phyloP scores from a whole-genome alignment of 176 grass and related monocot genomes.

The Microstegium vimineum region DNA sequence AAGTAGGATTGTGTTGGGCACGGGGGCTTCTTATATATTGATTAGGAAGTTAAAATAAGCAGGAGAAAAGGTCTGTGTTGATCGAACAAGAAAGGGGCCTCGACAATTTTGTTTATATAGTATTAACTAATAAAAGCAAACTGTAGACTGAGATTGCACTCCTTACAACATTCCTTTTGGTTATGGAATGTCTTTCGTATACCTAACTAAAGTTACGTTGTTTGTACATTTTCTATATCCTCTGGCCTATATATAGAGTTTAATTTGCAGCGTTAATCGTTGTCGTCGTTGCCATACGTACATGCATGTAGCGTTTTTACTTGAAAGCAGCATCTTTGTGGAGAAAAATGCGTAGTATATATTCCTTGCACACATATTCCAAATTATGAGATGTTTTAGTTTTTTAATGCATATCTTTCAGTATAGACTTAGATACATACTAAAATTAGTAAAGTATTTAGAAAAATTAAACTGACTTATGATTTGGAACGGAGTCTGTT shows the following conservation, averaged over 20 bases:
- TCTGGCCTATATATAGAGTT: neutral
- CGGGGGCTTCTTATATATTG: neutral
- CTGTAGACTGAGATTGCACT: constrained; percentile 27
- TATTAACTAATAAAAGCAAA: neutral
- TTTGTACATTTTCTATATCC: constrained; percentile 12
- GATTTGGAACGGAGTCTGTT: neutral
- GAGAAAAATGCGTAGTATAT: neutral
- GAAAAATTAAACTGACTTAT: no score
- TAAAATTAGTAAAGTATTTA: no score
- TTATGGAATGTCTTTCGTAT: constrained; percentile 48
- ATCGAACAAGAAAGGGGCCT: neutral
- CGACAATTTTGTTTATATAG: constrained; percentile 22
- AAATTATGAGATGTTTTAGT: no score
- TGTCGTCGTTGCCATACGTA: neutral
- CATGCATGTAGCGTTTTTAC: neutral
- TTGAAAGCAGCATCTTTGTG: neutral
- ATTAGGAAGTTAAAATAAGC: neutral
- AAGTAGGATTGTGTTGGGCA: constrained; percentile 39
- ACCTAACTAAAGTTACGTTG: constrained; percentile 55
- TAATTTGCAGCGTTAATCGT: neutral
- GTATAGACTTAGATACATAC: no score
- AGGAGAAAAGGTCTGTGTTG: neutral
- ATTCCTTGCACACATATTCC: no score
- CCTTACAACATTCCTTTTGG: constrained; percentile 53
- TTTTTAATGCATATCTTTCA: no score